Percentiles rank a stretch among this genome's conserved stretches.
phyloP scores from a whole-genome alignment of 805 yeast genomes.

The Candida yuanshanica region DNA sequence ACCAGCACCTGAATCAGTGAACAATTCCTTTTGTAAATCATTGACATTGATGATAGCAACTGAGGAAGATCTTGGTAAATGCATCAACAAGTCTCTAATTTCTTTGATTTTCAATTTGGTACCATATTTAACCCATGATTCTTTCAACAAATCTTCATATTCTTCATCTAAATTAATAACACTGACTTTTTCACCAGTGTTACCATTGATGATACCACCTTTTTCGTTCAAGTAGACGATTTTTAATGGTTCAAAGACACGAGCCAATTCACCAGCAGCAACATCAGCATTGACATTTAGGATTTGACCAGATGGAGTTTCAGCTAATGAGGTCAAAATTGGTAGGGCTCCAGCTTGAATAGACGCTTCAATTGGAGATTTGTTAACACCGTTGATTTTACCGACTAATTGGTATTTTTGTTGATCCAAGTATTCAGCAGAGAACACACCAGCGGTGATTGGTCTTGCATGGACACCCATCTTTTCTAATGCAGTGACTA shows the following conservation, averaged over 20 bases:
- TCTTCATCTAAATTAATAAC: conserved; percentile 94
- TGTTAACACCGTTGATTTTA: conserved; percentile 77
- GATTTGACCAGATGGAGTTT: conserved; percentile 94
- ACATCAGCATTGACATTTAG: conserved; percentile 97
- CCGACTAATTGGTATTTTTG: conserved; percentile 93
- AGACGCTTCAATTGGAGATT: conserved; percentile 86
- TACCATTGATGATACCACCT: conserved; percentile 94
- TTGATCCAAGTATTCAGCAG: conserved; percentile 86
- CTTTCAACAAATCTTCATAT: conserved; percentile 82
- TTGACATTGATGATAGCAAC: conserved; percentile 96
- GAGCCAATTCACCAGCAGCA: conserved; percentile 96
- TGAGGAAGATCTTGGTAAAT: conserved; percentile 92
- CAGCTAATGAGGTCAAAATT: conserved; percentile 92
- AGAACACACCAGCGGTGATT: conserved; percentile 94
- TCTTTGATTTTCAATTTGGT: conserved; percentile 96
- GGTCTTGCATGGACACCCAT: conserved; percentile 99
- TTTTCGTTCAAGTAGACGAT: conserved; percentile 95
- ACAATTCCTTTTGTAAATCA: conserved; percentile 93
- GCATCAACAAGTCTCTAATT: conserved; percentile 89
- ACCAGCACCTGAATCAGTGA: conserved; percentile 99
- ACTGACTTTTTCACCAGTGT: conserved; percentile 83
- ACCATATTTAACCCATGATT: conserved; percentile 98
- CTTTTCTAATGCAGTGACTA: conserved; percentile 92
- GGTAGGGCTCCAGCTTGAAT: conserved; percentile 96
- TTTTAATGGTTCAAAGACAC: conserved; percentile 94